phyloP scores from a whole-genome alignment of 2,329 filamentous ascomycete genomes.

The Fusarium pseudoanthophilum region DNA sequence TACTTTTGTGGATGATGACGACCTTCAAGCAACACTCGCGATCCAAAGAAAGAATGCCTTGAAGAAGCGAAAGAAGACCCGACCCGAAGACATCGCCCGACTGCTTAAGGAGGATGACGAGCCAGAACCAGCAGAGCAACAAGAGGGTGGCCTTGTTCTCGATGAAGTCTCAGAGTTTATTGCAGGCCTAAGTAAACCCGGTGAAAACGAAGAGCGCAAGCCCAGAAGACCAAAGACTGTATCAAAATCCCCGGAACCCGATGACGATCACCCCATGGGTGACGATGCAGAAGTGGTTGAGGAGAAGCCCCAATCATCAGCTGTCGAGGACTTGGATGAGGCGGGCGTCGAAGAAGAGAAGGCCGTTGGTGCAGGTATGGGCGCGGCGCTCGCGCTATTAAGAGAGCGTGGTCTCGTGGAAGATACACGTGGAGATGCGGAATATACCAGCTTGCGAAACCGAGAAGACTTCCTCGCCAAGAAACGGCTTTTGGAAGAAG shows the following conservation, averaged over 20 bases:
- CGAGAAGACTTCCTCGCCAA: conserved; percentile 83
- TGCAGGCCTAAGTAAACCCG: conserved; percentile 79
- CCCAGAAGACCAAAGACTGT: conserved; percentile 54
- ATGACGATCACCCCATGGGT: conserved; percentile 59
- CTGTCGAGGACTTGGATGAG: conserved; percentile 55
- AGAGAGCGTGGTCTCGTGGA: conserved; percentile 86
- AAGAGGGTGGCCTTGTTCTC: conserved; percentile 78
- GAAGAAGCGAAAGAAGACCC: conserved; percentile 89
- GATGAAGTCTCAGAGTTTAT: conserved; percentile 97
- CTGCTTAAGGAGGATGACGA: conserved; percentile 75
- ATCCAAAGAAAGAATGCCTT: conserved; percentile 84
- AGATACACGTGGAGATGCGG: conserved; percentile 67
- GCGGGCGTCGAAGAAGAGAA: conserved; percentile 89
- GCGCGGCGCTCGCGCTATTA: conserved; percentile 83
- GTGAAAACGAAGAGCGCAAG: conserved; percentile 65
- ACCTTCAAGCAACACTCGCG: conserved; percentile 86
- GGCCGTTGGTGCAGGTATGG: conserved; percentile 80
- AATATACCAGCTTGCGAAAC: conserved; percentile 75
- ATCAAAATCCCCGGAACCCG: conserved; percentile 50
- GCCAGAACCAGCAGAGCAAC: conserved; percentile 53
- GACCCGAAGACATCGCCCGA: conserved; percentile 87
- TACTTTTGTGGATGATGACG: conserved; percentile 88
- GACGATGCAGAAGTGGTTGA: conserved; percentile 52
- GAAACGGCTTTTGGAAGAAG: conserved; percentile 75
- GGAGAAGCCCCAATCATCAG: conserved; percentile 44